Base-by-base conservation (phyloP, 1,284 basidiomycete genomes). In the Cutaneotrichosporon arboriforme region DNA sequence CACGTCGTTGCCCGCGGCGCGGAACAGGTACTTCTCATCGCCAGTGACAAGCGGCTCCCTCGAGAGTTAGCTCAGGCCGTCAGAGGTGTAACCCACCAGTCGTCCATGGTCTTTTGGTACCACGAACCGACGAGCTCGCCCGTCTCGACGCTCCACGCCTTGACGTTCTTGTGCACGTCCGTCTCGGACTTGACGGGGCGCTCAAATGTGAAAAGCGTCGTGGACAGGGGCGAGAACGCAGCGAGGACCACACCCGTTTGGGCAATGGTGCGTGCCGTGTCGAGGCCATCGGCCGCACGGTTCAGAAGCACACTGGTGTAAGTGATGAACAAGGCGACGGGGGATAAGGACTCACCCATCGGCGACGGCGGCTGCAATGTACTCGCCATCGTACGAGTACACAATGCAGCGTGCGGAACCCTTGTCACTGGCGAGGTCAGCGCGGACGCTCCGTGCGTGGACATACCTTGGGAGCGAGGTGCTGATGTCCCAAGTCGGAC, bases 151-250 rank as follows among this genome's bases (percentile, higher is more conserved):
- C 60, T 60, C 69, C 71, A 76, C 4, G 66, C 69, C 56, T 71
- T 73, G 44, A 73, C 66, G 52, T 76, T 76, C 60, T 65, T 68
- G 63, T 74, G 66, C 54, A 70, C 69, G 26, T 74, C 71, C 21
- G 68, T 71, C 46, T 74, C 73, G 39, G 67, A 67, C 54, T 72
- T 74, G 46, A 73, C 64, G n/a, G 72, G 72, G 57, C 94, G 83
- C 77, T 97, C 91, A 88, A 91, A 97, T 43, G 90, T 96, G 55
- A 88, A 90, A 46, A 98, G 73, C 74, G 89, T 96, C 1, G 87
- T 90, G 42, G 90, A 92, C 59, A 87, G 83, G 7, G 94, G 93
- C 8, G 93, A 97, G 76, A 97, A 96, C 60, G 81, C 81, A 63
- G 97, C 76, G 67, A 94, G 91, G 54, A 91, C 73, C 63, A 88